A percentile compares a stretch with the other conserved stretches of the same genome.
Conservation (phyloP, 2,329 filamentous ascomycete species). For the Aspergillaceae sp. region DNA sequence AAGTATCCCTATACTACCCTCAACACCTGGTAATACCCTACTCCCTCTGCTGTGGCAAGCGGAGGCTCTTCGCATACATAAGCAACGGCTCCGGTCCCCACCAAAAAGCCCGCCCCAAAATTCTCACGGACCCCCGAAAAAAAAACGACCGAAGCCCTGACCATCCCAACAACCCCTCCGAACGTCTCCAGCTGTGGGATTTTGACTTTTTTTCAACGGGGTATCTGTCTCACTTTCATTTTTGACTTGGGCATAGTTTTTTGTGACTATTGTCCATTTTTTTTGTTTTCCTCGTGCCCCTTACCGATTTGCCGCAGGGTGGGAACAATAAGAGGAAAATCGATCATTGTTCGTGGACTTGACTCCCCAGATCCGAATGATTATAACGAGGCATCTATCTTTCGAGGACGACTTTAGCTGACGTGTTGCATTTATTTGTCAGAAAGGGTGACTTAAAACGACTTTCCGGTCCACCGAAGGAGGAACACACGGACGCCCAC, state of each 20-base stretch:
- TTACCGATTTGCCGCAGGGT: not conserved
- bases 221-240: not conserved
- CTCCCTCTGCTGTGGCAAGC: not conserved
- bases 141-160: not conserved
- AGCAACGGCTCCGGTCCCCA: conserved; percentile 9
- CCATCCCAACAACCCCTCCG: not conserved
- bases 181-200: not conserved
- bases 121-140: conserved; percentile 10
- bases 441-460: not conserved
- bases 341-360: conserved; percentile 4
- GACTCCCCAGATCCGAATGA: conserved; percentile 1
- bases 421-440: not conserved
- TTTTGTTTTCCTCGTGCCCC: no score
- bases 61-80: not conserved
- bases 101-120: conserved; percentile 13
- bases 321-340: not conserved
- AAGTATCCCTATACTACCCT: no score
- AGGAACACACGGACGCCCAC: not conserved
- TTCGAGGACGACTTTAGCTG: not conserved
- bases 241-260: not conserved
- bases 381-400: not conserved
- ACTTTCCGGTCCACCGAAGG: not conserved
- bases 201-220: not conserved
- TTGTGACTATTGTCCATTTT: no score
- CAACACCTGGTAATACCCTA: not conserved